Evolutionary conservation across 2,329 filamentous ascomycete species (phyloP), one percentile per base, ranked within the genome.

Genomic region (Aspergillus fumigatiaffinis): DNA sequence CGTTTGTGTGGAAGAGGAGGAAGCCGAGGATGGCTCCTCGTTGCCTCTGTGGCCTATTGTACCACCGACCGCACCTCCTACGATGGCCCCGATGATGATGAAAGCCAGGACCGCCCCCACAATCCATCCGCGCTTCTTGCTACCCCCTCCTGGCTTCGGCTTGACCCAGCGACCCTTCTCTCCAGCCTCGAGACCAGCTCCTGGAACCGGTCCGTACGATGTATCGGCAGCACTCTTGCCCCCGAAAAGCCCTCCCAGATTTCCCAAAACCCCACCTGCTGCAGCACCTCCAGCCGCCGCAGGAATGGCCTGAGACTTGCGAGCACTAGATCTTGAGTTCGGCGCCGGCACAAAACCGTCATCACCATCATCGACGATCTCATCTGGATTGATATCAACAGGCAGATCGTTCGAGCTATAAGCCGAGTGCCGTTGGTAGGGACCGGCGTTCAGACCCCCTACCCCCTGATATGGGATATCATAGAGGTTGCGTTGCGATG

Each of bases 361-460:
- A 67, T 96, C 92, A 28, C 90, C 91, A 68, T 97, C 92, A 71
- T 96, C 92, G 23, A 84, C 84, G 62, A 96, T 92, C 14, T 87
- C 86, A 67, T 89, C 85, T 2, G 92, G 91, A 70, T 96, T 87
- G 58, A 94, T 82, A 52, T 73, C 70, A 52, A 73, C 82, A 1
- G 84, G 77, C 42, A 68, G 63, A 52, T 83, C 83, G 8, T 77
- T 72, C 25, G 80, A 75, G 57, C 81, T 80, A 74, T 80, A 73
- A 10, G 70, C 79, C 49, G 75, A 83, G 66, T 84, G 84, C 63
- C 83, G 81, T 55, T 84, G 82, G 69, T 91, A 91, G 0, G 87
- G 87, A 51, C 87, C 87, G 65, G 89, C 87, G 29, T 79, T 62
- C 60, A 80, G 69, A 21, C 80, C 74, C 35, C 72, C 74, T 44